These are phyloP conservation scores for Neurospora sp. DNA, from an alignment of 495 filamentous ascomycete species.

Conservation along the genomic window DNA sequence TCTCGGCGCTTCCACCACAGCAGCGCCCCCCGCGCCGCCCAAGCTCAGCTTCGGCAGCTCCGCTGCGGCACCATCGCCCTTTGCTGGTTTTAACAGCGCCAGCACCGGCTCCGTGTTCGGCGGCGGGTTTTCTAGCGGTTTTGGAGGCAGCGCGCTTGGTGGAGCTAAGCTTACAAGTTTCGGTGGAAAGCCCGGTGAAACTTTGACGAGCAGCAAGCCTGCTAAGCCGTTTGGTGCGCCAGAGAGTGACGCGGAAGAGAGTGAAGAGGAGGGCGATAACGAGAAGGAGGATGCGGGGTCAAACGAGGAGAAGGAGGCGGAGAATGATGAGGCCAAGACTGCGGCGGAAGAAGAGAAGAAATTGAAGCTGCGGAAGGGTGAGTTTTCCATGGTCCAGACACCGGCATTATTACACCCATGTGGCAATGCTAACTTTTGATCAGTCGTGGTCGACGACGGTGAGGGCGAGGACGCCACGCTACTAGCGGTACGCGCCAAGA, in stretches of 20 bases:
- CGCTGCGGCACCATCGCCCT: constrained; percentile 16
- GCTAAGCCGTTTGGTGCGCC: constrained; percentile 64
- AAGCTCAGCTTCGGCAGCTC: constrained; percentile 26
- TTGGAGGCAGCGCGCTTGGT: constrained; percentile 44
- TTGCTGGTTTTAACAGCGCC: constrained; percentile 9
- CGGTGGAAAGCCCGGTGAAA: constrained; percentile 47
- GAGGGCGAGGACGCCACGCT: constrained; percentile 68
- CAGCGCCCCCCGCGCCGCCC: constrained; percentile 20
- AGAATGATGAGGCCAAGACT: constrained; percentile 34
- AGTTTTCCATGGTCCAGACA: constrained; percentile 11
- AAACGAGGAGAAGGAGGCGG: constrained; percentile 36
- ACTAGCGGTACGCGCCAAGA: constrained; percentile 57
- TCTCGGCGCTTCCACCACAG: constrained; percentile 20
- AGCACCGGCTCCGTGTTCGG: constrained; percentile 14
- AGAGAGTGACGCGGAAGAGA: constrained; percentile 47
- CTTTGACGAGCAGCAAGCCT: constrained; percentile 47
- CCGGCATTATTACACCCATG: too few relatives aligned
- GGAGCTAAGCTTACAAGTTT: constrained; percentile 52
- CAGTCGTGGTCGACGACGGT: constrained; percentile 47
- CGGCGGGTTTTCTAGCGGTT: constrained; percentile 36
- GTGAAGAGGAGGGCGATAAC: constrained; percentile 27
- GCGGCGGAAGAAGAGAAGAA: constrained; percentile 51
- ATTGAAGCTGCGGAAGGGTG: constrained; percentile 57
- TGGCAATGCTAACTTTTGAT: constrained; percentile 6
- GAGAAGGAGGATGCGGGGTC: constrained; percentile 12